Base-by-base conservation (phyloP, 2,329 filamentous ascomycete species). In the Colletotrichum echinochloae region DNA sequence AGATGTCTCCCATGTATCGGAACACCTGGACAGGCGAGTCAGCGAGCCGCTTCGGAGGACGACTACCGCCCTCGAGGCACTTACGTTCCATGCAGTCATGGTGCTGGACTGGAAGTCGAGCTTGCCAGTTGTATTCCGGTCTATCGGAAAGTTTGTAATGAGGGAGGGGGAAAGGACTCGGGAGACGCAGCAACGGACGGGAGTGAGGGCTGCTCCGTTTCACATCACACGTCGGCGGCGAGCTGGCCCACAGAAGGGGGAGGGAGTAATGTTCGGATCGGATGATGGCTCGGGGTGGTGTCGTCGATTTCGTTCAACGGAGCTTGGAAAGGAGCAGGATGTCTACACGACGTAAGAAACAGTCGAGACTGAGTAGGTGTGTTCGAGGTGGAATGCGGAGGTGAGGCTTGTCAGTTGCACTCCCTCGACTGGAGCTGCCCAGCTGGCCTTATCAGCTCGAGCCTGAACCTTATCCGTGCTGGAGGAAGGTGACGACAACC, bases 1-100 rank as follows among this genome's bases (percentile, higher is more conserved):
- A 94, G 76, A 95, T 81, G 80, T 98, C 95, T 79, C 89, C 95
- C 76, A 94, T 80, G 77, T 97, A 88, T 77, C 94, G 93, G 82
- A 97, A 89, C 76, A 88, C 73, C 88, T 90, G 57, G 9, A 6
- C 65, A 20, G 54, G 8, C 62, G 51, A 54, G 59, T 75, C 52
- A 70, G 70, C 61, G 28, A 28, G 4, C 6, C 11, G 37, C 20
- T 20, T 20, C 46, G 26, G 30, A 30, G 41, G 23, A n/a, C 18
- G 30, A 18, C 30, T 9, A 30, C 55, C 23, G n/a, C 18, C 33
- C 20, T 39, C 18, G 18, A 23, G n/a, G 30, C 41, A 78, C 79
- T 70, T 76, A 82, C 81, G 74, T 83, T 83, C 77, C 80, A 83
- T 67, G 79, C 79, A 66, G 78, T 77, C 81, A 83, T 83, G 73